Percentiles rank a stretch among this genome's conserved stretches.
Evolutionary conservation across 2,329 filamentous ascomycete genomes (phyloP).

Genomic region (Lomentospora prolificans): DNA sequence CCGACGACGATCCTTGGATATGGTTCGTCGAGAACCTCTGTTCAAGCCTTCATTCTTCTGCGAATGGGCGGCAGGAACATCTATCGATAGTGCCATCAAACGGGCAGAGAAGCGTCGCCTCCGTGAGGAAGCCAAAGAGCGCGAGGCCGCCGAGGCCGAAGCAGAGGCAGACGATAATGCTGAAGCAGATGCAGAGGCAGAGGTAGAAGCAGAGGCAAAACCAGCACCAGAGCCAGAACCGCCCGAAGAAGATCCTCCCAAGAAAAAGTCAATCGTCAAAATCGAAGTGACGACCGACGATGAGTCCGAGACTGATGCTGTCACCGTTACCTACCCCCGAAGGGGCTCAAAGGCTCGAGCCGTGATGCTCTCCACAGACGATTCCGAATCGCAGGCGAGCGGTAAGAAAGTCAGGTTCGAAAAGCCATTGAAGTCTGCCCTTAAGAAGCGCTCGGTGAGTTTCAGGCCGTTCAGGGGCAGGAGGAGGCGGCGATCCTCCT

Average conservation of each 20-base stretch:
- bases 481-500: slow-evolving; percentile 14
- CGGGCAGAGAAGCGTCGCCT: slow-evolving; percentile 15
- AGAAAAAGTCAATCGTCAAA: slow-evolving; percentile 18
- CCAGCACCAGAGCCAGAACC: slow-evolving; percentile 9
- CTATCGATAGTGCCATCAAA: slow-evolving; percentile 20
- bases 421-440: slow-evolving; percentile 23
- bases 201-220: slow-evolving; percentile 13
- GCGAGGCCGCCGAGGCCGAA: slow-evolving; percentile 11
- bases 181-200: too few relatives aligned
- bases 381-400: slow-evolving; percentile 10
- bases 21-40: background rate
- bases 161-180: slow-evolving; percentile 11
- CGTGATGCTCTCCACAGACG: background rate
- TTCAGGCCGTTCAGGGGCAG: slow-evolving; percentile 11
- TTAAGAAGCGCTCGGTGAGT: slow-evolving; percentile 22
- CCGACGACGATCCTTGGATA: background rate
- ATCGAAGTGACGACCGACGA: slow-evolving; percentile 41
- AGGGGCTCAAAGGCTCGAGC: slow-evolving; percentile 1
- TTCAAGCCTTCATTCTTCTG: slow-evolving; percentile 19
- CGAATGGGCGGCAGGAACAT: slow-evolving; percentile 31
- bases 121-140: background rate
- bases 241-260: slow-evolving; percentile 11
- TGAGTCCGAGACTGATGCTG: slow-evolving; percentile 36
- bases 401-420: slow-evolving; percentile 36
- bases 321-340: slow-evolving; percentile 39